phyloP scores from a whole-genome alignment of 495 filamentous ascomycete genomes.

The Podospora didyma region DNA sequence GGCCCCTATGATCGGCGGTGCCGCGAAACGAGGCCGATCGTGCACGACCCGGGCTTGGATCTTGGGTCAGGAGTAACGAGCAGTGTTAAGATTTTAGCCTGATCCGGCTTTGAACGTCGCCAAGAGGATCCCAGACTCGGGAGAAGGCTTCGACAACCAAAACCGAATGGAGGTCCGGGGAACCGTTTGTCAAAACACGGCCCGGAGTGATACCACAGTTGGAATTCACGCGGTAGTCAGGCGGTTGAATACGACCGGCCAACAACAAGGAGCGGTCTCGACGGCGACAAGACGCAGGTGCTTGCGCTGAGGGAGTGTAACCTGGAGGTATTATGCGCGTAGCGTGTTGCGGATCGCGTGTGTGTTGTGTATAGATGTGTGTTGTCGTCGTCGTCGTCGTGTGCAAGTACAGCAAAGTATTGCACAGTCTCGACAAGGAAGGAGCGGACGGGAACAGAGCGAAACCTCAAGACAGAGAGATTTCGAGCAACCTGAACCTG shows the following conservation, averaged over 20 bases:
- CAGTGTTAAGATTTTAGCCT: constrained; percentile 24
- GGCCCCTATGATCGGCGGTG: constrained; percentile 16
- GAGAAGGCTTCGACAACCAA: neutral
- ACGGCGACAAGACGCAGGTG: constrained; percentile 8
- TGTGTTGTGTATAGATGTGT: too few relatives aligned
- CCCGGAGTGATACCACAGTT: constrained; percentile 8
- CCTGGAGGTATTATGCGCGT: neutral
- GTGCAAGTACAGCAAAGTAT: neutral
- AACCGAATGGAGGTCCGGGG: neutral
- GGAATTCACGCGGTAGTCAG: constrained; percentile 12
- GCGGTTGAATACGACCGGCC: constrained; percentile 16
- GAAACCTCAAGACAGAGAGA: too few relatives aligned
- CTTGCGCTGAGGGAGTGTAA: neutral
- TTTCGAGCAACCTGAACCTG: too few relatives aligned
- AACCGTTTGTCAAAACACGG: constrained; percentile 1
- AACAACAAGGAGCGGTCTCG: constrained; percentile 8
- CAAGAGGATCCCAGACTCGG: neutral
- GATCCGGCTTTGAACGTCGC: constrained; percentile 6
- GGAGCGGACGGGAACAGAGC: neutral
- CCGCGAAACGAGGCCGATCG: constrained; percentile 21
- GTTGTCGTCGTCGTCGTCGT: too few relatives aligned
- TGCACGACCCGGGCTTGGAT: constrained; percentile 17
- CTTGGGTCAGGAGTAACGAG: constrained; percentile 15
- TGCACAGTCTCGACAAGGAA: neutral
- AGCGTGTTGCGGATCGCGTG: too few relatives aligned